Conservation (phyloP, 2,329 filamentous ascomycete species). For the Trichoderma hamatum region DNA sequence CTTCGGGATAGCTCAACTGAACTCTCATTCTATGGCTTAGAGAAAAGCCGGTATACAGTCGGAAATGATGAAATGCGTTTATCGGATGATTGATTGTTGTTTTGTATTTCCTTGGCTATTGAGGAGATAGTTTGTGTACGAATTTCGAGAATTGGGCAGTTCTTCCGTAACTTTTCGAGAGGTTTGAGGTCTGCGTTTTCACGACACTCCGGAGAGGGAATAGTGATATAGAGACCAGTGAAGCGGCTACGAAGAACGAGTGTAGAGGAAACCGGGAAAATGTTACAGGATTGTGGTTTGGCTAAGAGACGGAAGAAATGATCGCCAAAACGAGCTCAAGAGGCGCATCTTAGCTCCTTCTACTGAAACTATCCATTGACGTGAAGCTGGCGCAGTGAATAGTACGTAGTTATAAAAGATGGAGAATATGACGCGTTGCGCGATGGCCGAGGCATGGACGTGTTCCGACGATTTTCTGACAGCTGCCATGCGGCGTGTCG, state of each 20-base stretch:
- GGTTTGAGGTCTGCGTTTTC: neutral
- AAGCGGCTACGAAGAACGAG: neutral
- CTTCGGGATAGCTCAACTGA: too few species aligned
- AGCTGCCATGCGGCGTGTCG: neutral
- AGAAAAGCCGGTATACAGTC: too few species aligned
- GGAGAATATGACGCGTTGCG: neutral
- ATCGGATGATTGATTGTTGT: too few species aligned
- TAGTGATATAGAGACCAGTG: neutral
- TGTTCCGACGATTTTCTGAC: neutral
- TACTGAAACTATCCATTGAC: neutral
- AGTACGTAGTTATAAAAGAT: neutral
- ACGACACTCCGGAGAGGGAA: neutral
- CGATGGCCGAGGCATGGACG: neutral
- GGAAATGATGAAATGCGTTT: too few species aligned
- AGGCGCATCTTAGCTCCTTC: neutral
- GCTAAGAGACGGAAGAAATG: too few species aligned
- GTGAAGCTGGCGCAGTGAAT: neutral
- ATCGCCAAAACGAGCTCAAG: neutral
- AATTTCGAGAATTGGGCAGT: too few species aligned
- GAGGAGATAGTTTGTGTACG: too few species aligned
- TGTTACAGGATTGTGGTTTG: neutral
- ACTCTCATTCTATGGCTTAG: too few species aligned
- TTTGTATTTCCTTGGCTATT: too few species aligned
- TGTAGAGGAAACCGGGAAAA: neutral
- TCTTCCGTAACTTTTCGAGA: neutral